Evolutionary conservation across 306 rosid species (phyloP), one percentile per base, ranked within the genome.

Genomic region (Pyrus communis): DNA sequence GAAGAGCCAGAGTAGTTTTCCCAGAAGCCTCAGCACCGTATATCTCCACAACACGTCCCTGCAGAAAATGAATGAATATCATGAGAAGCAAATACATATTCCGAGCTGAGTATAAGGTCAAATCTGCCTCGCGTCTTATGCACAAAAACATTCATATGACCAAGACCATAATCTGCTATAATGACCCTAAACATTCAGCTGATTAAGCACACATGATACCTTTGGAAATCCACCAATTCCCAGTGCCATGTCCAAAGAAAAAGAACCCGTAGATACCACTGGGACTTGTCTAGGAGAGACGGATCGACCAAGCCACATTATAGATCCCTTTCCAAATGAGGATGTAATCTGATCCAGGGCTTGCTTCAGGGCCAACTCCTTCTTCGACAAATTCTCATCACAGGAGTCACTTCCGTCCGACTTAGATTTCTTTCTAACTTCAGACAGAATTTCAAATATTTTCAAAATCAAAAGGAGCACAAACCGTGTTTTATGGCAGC

Each of bases 21-120:
- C 97, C 98, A 71, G 98, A 92, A 74, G 97, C 97, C 85, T 94
- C 98, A 30, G 97, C 96, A 69, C 97, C 96, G 65, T 85, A 94
- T 78, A 94, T 88, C 90, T 94, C 97, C 86, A 87, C 96, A 67
- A 94, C 96, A 52, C 96, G 96, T 33, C 98, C 98, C 98, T 94
- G 65, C 70, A 82, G 22, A 82, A 64, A 77, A 67, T 64, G 72
- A 59, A 42, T 11, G 75, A 60, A 84, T 67, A 42, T 8, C 78
- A 82, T 25, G 73, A 70, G 67, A 75, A 74, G 43, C 17, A 31
- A 14, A 73, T 57, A 79, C 66, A 30, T 52, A 27, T 45, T 27
- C 61, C 13, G 9, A 7, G 21, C 7, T 23, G 25, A 1, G 35
- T 40, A 23, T 17, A 59, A 17, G 17, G 35, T 38, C 30, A 22